Base-by-base conservation (phyloP, 2,329 filamentous ascomycete species). In the Ophiosphaerella herpotricha region DNA sequence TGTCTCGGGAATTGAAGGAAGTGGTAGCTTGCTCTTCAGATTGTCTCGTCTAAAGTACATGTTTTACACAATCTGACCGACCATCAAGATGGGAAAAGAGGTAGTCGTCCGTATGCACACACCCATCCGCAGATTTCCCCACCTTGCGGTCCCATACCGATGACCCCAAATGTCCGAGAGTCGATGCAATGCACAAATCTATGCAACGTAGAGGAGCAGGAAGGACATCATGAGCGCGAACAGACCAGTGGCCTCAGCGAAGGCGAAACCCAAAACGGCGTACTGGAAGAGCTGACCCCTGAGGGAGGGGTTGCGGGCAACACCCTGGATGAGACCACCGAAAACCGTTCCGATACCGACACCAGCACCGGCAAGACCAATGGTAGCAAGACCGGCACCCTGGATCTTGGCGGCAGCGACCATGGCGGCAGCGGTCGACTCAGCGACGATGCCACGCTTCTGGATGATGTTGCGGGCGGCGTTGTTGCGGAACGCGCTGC, bases 341-440 rank as follows among this genome's bases (percentile, higher is more conserved):
- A 95, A 95, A 76, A 95, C 90, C 76, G 93, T 86, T 84, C 90
- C 90, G 80, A 94, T 95, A 90, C 90, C 90, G 79, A 94, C 90
- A 91, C 90, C 89, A 75, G 89, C 88, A 88, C 88, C 88, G 76
- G 88, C 90, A 74, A 95, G 88, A 88, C 90, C 90, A 75, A 95
- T 91, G 82, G 90, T 90, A 74, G 90, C 90, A 70, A 74, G 68
- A 73, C 73, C 73, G 49, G 71, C 71, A 69, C 72, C 72, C 67
- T 74, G 70, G 60, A 74, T 73, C 71, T 74, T 74, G 52, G 71
- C 72, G 62, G 71, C 71, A 58, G 71, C 71, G 61, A 74, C 70
- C 70, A 74, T 73, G 63, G 72, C 72, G 63, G 71, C 71, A 59
- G 72, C 72, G 58, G 71, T 72, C 44, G 71, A 72, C 68, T 74